Evolutionary conservation across 129 eudicot genomes (phyloP).

Genomic region (Glebionis coronaria): DNA sequence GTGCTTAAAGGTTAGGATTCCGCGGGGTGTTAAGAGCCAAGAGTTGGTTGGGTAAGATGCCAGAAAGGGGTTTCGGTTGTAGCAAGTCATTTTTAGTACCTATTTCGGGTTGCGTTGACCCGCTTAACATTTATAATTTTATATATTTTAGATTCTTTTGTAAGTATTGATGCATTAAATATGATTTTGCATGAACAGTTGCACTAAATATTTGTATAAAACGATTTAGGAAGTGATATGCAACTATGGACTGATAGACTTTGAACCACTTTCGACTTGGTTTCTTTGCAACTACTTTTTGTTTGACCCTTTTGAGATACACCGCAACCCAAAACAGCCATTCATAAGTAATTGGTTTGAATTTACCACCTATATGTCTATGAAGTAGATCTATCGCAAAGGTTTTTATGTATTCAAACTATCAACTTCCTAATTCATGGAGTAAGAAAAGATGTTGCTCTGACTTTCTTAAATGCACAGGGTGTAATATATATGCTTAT

Average conservation of each 20-base stretch:
- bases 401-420: constrained; percentile 21
- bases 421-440: constrained; percentile 13
- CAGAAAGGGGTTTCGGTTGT: neutral
- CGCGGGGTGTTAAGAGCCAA: neutral
- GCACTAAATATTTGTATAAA: neutral
- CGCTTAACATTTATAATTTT: neutral
- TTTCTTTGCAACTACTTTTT: neutral
- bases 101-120: neutral
- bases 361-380: neutral
- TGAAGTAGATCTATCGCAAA: neutral
- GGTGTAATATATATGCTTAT: neutral
- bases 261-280: neutral
- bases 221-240: neutral
- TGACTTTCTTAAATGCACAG: constrained; percentile 58
- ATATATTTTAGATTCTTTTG: too few species aligned
- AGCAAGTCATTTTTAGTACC: too few species aligned
- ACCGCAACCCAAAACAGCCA: neutral
- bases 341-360: neutral
- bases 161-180: too few species aligned
- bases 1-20: neutral
- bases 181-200: too few species aligned
- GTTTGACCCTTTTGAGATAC: neutral
- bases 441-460: constrained; percentile 25
- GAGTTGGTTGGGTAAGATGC: neutral
- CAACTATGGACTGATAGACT: neutral